phyloP scores from a whole-genome alignment of 2,329 filamentous ascomycete genomes.

The Fusarium sp. region DNA sequence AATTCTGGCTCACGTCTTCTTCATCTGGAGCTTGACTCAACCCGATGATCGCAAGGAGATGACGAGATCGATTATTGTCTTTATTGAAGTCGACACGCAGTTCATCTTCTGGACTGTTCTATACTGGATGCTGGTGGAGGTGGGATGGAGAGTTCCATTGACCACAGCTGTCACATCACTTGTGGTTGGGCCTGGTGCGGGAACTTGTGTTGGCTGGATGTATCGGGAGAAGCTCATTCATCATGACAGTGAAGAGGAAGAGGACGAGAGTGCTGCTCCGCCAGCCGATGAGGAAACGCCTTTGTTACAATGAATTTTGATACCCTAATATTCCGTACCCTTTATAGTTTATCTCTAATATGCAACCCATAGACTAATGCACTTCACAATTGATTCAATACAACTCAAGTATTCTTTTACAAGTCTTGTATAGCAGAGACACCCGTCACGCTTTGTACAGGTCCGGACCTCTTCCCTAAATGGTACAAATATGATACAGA shows the following conservation, averaged over 20 bases:
- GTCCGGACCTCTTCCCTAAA: constrained; percentile 48
- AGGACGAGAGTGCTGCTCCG: constrained; percentile 29
- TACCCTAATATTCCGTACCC: constrained; percentile 5
- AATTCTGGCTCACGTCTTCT: constrained; percentile 59
- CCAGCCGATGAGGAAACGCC: constrained; percentile 55
- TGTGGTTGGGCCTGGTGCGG: constrained; percentile 58
- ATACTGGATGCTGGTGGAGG: constrained; percentile 69
- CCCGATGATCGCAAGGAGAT: constrained; percentile 65
- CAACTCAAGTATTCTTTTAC: constrained; percentile 35
- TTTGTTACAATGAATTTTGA: constrained; percentile 47
- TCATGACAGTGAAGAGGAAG: constrained; percentile 30
- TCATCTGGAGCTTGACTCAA: constrained; percentile 58
- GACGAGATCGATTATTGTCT: constrained; percentile 63
- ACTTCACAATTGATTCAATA: constrained; percentile 41
- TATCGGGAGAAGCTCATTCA: constrained; percentile 57
- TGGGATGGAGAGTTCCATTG: constrained; percentile 60
- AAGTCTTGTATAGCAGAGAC: constrained; percentile 35
- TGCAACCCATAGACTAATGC: constrained; percentile 29
- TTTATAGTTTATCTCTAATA: constrained; percentile 11
- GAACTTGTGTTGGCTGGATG: constrained; percentile 58
- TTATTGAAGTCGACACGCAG: constrained; percentile 64
- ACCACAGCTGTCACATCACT: constrained; percentile 52
- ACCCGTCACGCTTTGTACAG: constrained; percentile 48
- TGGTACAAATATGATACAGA: constrained; percentile 53
- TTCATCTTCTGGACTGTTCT: constrained; percentile 64